Evolutionary conservation across 2,329 filamentous ascomycete species (phyloP).

Genomic region (Aspergillus fructus): DNA sequence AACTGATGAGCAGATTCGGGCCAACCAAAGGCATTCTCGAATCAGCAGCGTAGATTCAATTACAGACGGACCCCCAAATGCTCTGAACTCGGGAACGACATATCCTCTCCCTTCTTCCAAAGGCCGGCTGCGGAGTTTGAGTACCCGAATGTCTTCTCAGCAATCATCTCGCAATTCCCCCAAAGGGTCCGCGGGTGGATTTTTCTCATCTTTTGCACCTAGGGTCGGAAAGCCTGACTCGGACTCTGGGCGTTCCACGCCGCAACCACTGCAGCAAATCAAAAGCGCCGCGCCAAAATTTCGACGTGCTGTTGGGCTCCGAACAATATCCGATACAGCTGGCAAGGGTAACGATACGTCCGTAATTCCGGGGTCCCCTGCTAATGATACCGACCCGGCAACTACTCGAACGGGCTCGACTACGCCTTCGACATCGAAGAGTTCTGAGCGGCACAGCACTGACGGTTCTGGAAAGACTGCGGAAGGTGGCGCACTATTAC

Average conservation of each 20-base stretch:
- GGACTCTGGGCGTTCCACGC: conserved; percentile 53
- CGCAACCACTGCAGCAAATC: conserved; percentile 48
- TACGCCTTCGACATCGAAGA: conserved; percentile 64
- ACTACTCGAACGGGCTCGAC: conserved; percentile 75
- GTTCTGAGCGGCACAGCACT: conserved; percentile 76
- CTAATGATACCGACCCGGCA: conserved; percentile 58
- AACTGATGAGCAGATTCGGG: conserved; percentile 68
- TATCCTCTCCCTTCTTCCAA: conserved; percentile 57
- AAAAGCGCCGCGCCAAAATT: conserved; percentile 61
- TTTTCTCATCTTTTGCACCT: conserved; percentile 49
- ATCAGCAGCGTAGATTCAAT: conserved; percentile 77
- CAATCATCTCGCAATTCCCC: conserved; percentile 55
- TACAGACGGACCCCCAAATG: conserved; percentile 49
- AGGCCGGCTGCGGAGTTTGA: conserved; percentile 59
- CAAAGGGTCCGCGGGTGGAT: conserved; percentile 45
- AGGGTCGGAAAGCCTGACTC: conserved; percentile 46
- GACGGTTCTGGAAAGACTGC: conserved; percentile 55
- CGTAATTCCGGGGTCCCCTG: conserved; percentile 43
- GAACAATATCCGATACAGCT: conserved; percentile 77
- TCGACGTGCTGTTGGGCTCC: conserved; percentile 65
- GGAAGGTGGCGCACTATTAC: conserved; percentile 50
- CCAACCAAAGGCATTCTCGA: conserved; percentile 71
- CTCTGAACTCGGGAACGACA: conserved; percentile 32
- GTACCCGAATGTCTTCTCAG: conserved; percentile 53
- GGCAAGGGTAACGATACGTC: conserved; percentile 52